Percentiles rank a stretch among this genome's conserved stretches.
Conservation (phyloP, 2,329 filamentous ascomycete genomes). For the Penicillium fuscoglaucum region DNA sequence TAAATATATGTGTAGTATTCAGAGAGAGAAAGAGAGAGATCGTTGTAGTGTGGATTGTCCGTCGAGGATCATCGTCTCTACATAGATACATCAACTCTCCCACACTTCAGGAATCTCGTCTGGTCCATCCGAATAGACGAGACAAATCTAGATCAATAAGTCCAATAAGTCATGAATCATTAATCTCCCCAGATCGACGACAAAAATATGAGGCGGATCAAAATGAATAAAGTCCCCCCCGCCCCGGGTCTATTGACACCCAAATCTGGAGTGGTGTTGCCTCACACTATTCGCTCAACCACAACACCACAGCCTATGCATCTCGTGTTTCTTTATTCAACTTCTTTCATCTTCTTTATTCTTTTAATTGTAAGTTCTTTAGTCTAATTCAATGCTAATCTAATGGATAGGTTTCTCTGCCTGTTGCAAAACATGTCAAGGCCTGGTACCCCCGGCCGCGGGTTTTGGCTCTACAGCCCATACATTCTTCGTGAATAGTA, state of each 20-base stretch:
- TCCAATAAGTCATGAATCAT: background rate
- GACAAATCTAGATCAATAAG: background rate
- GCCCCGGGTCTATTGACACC: slow-evolving; percentile 27
- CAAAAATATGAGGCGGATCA: background rate
- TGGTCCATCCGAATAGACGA: background rate
- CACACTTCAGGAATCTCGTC: background rate
- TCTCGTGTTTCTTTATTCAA: slow-evolving; percentile 3
- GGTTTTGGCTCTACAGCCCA: slow-evolving; percentile 11
- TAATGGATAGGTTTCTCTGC: slow-evolving; percentile 9
- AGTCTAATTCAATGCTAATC: background rate
- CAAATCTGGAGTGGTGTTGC: slow-evolving; percentile 19
- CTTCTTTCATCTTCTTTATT: background rate
- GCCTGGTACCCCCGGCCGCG: background rate
- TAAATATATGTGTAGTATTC: no score
- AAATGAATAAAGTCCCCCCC: slow-evolving; percentile 7
- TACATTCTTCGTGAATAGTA: slow-evolving; percentile 7
- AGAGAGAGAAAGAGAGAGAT: background rate
- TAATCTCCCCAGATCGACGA: background rate
- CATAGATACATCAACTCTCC: background rate
- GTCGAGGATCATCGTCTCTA: background rate
- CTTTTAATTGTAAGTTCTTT: background rate
- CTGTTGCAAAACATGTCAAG: slow-evolving; percentile 3
- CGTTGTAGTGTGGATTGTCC: background rate
- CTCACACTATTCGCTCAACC: slow-evolving; percentile 8
- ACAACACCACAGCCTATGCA: background rate